Conservation (phyloP, 352 stramenopile species). For the Lagenidium giganteum region DNA sequence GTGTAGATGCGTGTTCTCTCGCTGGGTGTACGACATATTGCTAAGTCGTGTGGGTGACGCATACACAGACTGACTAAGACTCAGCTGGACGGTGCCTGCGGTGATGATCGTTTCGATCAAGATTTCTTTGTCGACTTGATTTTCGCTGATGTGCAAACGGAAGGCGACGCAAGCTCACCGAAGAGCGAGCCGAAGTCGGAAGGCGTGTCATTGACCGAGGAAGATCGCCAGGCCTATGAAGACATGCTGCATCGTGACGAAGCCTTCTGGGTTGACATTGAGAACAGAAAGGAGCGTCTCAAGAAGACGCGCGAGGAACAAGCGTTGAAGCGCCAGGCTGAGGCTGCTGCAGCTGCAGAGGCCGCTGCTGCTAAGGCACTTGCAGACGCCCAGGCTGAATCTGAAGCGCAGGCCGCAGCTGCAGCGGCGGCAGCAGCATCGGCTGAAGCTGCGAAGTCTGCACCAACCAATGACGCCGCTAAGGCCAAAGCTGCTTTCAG, state of each 20-base stretch:
- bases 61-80: conserved; percentile 87
- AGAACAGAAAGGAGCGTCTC: conserved; percentile 65
- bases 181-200: conserved; percentile 46
- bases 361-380: conserved; percentile 19
- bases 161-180: conserved; percentile 32
- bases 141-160: conserved; percentile 91
- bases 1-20: conserved; percentile 3
- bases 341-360: conserved; percentile 25
- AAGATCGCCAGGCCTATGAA: conserved; percentile 82
- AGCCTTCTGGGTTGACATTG: conserved; percentile 83
- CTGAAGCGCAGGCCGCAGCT: too few relatives aligned
- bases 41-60: conserved; percentile 1
- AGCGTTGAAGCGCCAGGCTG: conserved; percentile 45
- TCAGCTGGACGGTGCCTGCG: conserved; percentile 94
- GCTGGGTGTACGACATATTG: too few relatives aligned
- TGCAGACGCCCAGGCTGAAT: too few relatives aligned
- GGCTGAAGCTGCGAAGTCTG: conserved; percentile 26
- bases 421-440: conserved; percentile 26
- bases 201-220: conserved; percentile 66
- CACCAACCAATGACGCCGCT: conserved; percentile 20
- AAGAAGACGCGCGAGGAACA: conserved; percentile 73
- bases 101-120: conserved; percentile 90
- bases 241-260: conserved; percentile 86
- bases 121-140: conserved; percentile 97
- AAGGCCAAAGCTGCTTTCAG: conserved; percentile 59